A percentile compares a stretch with the other conserved stretches of the same genome.
These are phyloP conservation scores for Sphagnum magellanicum DNA, from an alignment of 228 moss, liverwort and hornwort genomes.

Conservation along the genomic window DNA sequence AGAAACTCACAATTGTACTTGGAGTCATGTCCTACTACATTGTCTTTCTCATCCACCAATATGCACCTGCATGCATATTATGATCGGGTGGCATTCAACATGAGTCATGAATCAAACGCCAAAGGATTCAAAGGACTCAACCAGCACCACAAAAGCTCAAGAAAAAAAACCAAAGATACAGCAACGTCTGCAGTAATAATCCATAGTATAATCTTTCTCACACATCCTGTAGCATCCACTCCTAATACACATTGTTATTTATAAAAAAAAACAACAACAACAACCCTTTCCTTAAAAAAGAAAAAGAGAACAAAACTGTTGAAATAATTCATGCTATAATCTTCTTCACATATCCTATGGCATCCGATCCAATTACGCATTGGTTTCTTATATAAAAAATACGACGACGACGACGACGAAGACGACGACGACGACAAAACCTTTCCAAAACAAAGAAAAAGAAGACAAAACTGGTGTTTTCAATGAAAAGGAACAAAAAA, in stretches of 20 bases:
- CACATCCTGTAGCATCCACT: slow-evolving; percentile 12
- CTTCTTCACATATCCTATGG: neutral
- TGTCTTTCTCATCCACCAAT: slow-evolving; percentile 90
- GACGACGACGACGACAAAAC: no score
- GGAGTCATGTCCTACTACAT: slow-evolving; percentile 87
- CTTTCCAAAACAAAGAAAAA: no score
- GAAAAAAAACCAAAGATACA: neutral
- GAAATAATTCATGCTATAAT: neutral
- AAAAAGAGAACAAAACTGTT: neutral
- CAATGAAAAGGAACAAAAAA: neutral
- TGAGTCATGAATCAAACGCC: neutral
- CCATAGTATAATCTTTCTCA: neutral
- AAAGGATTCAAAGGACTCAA: neutral
- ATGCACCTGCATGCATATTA: slow-evolving; percentile 69
- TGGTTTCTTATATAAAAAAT: neutral
- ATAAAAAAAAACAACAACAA: neutral
- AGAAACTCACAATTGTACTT: slow-evolving; percentile 88
- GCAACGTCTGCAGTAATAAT: neutral
- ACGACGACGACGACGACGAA: no score
- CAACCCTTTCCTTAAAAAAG: neutral
- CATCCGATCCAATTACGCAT: neutral
- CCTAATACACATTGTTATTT: neutral
- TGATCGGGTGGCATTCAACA: neutral
- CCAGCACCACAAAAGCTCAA: neutral
- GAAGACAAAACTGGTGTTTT: neutral